Evolutionary conservation across 176 grass and related monocot species (phyloP).

Genomic region (Oryza officinalis): DNA sequence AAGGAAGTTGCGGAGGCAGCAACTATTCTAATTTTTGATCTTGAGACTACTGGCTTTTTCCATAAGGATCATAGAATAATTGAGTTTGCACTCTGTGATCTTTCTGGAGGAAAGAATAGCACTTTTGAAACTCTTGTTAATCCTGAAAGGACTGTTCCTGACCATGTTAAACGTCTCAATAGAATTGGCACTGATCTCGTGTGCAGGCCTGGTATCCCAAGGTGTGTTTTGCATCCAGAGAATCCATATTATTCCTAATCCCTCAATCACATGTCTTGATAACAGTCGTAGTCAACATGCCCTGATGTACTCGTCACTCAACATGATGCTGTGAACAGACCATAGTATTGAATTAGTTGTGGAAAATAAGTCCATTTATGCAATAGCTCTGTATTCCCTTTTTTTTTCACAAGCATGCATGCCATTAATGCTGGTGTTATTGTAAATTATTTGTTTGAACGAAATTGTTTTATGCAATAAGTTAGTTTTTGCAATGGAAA

Average conservation of each 20-base stretch:
- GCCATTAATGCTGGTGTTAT: not conserved
- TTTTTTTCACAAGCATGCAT: not conserved
- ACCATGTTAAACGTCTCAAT: not conserved
- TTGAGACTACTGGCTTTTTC: slow-evolving; percentile 70
- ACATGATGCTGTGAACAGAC: slow-evolving; percentile 7
- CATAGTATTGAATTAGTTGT: not conserved
- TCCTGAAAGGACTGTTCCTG: slow-evolving; percentile 48
- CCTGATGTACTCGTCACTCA: not conserved
- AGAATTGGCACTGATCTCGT: slow-evolving; percentile 60
- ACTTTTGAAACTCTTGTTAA: slow-evolving; percentile 83
- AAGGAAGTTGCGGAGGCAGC: slow-evolving; percentile 7
- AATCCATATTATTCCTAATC: not conserved
- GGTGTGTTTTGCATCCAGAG: slow-evolving; percentile 36
- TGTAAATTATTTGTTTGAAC: not conserved
- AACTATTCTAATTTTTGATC: slow-evolving; percentile 76
- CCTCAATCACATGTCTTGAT: not conserved
- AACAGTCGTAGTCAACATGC: not conserved
- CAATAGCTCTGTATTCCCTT: not conserved
- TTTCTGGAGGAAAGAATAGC: slow-evolving; percentile 77
- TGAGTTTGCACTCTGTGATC: slow-evolving; percentile 72
- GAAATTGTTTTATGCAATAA: not conserved
- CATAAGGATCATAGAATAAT: slow-evolving; percentile 51
- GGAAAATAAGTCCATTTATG: not conserved
- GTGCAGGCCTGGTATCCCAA: slow-evolving; percentile 63
- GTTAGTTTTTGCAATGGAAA: slow-evolving; percentile 10